Conservation (phyloP, 2,329 filamentous ascomycete species). For the Hymenoscyphus albidus region DNA sequence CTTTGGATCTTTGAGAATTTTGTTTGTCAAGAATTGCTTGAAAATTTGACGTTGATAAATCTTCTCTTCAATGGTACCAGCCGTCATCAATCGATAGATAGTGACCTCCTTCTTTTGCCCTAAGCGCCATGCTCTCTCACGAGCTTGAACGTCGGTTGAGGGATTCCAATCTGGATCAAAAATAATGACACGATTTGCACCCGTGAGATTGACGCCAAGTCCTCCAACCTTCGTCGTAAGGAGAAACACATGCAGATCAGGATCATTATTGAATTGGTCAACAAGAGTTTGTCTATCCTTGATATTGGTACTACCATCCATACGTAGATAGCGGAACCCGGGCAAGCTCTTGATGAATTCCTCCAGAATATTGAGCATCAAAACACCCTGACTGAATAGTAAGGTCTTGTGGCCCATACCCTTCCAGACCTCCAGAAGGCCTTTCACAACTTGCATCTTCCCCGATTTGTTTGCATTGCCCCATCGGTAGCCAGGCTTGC, state of each 20-base stretch:
- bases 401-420: conserved; percentile 82
- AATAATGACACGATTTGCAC: conserved; percentile 93
- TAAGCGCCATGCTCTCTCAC: conserved; percentile 91
- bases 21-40: conserved; percentile 96
- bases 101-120: conserved; percentile 94
- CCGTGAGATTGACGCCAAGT: conserved; percentile 88
- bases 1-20: conserved; percentile 90
- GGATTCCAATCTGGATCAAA: conserved; percentile 99
- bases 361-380: conserved; percentile 94
- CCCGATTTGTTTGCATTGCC: conserved; percentile 77
- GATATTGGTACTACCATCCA: conserved; percentile 91
- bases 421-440: conserved; percentile 83
- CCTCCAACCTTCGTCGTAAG: conserved; percentile 95
- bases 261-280: conserved; percentile 84
- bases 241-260: conserved; percentile 79
- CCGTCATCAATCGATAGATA: conserved; percentile 96
- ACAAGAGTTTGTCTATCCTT: conserved; percentile 86
- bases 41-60: conserved; percentile 99
- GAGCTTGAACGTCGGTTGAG: conserved; percentile 90
- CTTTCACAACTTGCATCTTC: conserved; percentile 93
- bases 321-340: conserved; percentile 74
- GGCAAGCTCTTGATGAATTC: conserved; percentile 67
- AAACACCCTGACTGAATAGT: conserved; percentile 86
- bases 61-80: conserved; percentile 97
- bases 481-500: conserved; percentile 67